Percentiles rank a stretch among this genome's conserved stretches.
These are phyloP conservation scores for Fraxinus floribunda DNA, from an alignment of 305 asterid species.

Conservation along the genomic window DNA sequence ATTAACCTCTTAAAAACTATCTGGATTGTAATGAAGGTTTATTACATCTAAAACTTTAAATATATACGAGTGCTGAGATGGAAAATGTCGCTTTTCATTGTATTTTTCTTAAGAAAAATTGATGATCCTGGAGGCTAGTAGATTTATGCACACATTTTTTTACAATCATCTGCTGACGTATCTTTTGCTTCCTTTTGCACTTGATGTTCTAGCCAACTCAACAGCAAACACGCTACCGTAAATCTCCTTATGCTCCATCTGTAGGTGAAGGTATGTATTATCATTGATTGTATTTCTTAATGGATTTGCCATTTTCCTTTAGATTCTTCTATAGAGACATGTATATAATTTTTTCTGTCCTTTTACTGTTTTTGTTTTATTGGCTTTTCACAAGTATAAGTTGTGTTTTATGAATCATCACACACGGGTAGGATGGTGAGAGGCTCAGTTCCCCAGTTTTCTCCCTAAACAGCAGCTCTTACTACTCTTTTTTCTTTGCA, in stretches of 20 bases:
- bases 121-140: neutral
- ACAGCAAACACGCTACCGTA: conserved; percentile 95
- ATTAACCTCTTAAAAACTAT: neutral
- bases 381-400: neutral
- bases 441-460: neutral
- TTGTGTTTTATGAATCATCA: neutral
- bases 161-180: conserved; percentile 14
- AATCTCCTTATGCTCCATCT: conserved; percentile 86
- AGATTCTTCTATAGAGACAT: neutral
- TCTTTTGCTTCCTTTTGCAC: conserved; percentile 23
- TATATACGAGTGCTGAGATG: neutral
- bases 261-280: conserved; percentile 74
- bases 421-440: neutral
- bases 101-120: neutral
- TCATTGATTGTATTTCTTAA: conserved; percentile 13
- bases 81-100: neutral
- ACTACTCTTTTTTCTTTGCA: neutral
- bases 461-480: neutral
- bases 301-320: neutral
- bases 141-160: neutral
- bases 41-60: neutral
- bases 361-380: neutral
- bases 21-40: neutral
- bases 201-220: conserved; percentile 70
- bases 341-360: neutral